Percentiles rank a stretch among this genome's conserved stretches.
Evolutionary conservation across 148 eudicot species (phyloP).

Genomic region (Fagopyrum esculentum): DNA sequence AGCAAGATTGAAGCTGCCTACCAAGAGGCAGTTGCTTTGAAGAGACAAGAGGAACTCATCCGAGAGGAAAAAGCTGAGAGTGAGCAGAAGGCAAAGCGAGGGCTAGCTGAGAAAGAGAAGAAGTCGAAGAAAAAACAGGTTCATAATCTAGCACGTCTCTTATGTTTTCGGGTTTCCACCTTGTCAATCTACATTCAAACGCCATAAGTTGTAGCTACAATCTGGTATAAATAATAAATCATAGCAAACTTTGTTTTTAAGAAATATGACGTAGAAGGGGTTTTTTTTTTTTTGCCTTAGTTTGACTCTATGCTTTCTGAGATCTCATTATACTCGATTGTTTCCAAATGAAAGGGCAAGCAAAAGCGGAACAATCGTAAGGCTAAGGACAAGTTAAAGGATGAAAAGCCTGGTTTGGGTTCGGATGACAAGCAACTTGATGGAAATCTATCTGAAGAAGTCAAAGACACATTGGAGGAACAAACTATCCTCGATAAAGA

Average conservation of each 20-base stretch:
- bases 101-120: conserved; percentile 63
- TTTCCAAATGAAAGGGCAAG: conserved; percentile 44
- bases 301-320: background rate
- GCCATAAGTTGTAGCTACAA: background rate
- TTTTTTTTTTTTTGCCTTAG: background rate
- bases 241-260: background rate
- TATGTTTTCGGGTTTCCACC: background rate
- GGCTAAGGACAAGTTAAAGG: conserved; percentile 69
- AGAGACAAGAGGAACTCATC: conserved; percentile 97
- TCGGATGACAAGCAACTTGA: conserved; percentile 33
- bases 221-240: background rate
- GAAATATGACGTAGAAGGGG: background rate
- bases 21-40: conserved; percentile 94
- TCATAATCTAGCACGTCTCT: background rate
- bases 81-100: conserved; percentile 83
- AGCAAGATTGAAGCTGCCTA: conserved; percentile 94
- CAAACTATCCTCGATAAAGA: conserved; percentile 43
- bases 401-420: conserved; percentile 43
- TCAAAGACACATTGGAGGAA: conserved; percentile 29
- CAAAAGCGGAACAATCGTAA: conserved; percentile 78
- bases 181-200: background rate
- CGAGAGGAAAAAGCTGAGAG: conserved; percentile 94
- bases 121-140: conserved; percentile 97
- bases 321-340: background rate
- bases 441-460: conserved; percentile 27